Conservation (phyloP, 2,329 filamentous ascomycete species). For the Dothideomycetes sp. region DNA sequence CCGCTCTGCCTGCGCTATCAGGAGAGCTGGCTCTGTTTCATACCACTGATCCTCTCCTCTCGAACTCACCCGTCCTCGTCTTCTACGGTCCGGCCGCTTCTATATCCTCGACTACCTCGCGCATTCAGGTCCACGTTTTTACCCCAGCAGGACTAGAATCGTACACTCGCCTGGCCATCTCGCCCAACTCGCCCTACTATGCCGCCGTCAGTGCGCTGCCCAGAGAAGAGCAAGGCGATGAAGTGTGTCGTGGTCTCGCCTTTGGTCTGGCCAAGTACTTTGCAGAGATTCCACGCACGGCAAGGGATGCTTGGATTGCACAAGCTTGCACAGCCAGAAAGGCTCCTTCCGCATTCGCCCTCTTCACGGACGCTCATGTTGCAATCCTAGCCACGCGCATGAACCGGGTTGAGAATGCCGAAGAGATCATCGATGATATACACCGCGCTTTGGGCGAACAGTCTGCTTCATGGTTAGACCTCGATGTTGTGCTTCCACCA, state of each 20-base stretch:
- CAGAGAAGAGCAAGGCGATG: constrained; percentile 89
- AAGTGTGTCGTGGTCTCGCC: constrained; percentile 79
- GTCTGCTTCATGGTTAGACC: constrained; percentile 71
- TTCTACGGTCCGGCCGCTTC: constrained; percentile 72
- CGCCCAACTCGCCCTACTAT: constrained; percentile 85
- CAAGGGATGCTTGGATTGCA: constrained; percentile 59
- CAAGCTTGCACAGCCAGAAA: constrained; percentile 40
- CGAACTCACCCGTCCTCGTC: constrained; percentile 70
- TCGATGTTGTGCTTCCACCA: constrained; percentile 76
- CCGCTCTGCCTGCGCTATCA: constrained; percentile 64
- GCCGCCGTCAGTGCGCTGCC: constrained; percentile 81
- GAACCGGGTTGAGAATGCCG: constrained; percentile 66
- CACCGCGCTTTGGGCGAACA: constrained; percentile 69
- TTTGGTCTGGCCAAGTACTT: constrained; percentile 95
- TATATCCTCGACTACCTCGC: constrained; percentile 82
- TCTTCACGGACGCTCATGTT: constrained; percentile 88
- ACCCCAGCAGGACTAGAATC: constrained; percentile 80
- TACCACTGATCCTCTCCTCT: constrained; percentile 72
- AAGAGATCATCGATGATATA: constrained; percentile 62
- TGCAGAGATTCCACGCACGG: constrained; percentile 64
- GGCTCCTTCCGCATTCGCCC: constrained; percentile 52
- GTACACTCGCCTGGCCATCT: constrained; percentile 84
- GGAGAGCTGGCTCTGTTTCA: constrained; percentile 82
- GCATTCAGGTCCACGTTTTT: constrained; percentile 90
- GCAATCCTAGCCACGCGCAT: constrained; percentile 81